phyloP scores from a whole-genome alignment of 1,139 yeast species.

The Blastobotrys persicus region DNA sequence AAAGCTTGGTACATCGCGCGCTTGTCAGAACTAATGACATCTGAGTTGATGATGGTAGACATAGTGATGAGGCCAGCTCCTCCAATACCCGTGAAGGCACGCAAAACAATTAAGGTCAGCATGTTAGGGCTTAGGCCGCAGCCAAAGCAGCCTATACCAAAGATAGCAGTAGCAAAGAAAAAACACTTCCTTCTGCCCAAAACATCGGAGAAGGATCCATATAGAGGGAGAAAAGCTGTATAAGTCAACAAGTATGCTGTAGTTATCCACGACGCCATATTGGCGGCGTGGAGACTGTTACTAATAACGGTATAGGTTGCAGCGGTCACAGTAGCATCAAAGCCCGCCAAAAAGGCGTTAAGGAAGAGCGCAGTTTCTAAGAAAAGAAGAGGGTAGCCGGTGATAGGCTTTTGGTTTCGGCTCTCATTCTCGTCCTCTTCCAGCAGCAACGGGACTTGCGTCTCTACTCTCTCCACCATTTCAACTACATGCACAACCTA shows the following conservation, averaged over 20 bases:
- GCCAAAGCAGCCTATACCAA: slow-evolving; percentile 19
- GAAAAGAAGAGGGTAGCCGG: not conserved
- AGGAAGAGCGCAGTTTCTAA: slow-evolving; percentile 5
- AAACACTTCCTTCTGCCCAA: slow-evolving; percentile 19
- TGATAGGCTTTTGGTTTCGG: not conserved
- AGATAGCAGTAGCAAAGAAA: slow-evolving; percentile 14
- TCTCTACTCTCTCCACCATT: not conserved
- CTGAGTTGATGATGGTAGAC: slow-evolving; percentile 20
- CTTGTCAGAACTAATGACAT: slow-evolving; percentile 14
- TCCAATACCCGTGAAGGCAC: slow-evolving; percentile 21
- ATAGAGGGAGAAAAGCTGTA: slow-evolving; percentile 16
- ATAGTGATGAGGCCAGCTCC: slow-evolving; percentile 21
- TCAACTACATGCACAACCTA: not conserved
- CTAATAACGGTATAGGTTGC: slow-evolving; percentile 3
- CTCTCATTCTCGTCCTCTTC: not conserved
- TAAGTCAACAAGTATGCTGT: slow-evolving; percentile 6
- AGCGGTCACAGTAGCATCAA: slow-evolving; percentile 9
- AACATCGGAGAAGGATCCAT: slow-evolving; percentile 20
- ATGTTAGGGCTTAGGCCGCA: slow-evolving; percentile 18
- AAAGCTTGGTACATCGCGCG: slow-evolving; percentile 20
- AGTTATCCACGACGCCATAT: slow-evolving; percentile 8
- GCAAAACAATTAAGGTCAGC: slow-evolving; percentile 14
- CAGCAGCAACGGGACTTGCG: not conserved
- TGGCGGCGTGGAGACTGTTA: slow-evolving; percentile 2
- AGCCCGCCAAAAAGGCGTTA: slow-evolving; percentile 4